phyloP scores from a whole-genome alignment of 305 asterid genomes.

The Rubia peregrina region DNA sequence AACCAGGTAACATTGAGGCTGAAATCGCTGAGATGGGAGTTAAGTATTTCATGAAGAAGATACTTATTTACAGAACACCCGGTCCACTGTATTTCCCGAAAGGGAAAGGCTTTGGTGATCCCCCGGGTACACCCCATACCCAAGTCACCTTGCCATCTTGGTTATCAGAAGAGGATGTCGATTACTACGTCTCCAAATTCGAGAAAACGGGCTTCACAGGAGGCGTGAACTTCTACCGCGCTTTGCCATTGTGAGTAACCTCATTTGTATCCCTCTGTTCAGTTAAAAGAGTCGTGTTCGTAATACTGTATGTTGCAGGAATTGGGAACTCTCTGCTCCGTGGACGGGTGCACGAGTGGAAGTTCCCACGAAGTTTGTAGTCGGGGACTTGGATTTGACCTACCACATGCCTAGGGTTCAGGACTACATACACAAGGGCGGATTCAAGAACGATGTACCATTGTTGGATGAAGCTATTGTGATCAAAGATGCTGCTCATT shows the following conservation, averaged over 20 bases:
- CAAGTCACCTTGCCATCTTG: conserved; percentile 44
- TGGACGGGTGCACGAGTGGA: conserved; percentile 46
- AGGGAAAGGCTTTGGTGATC: conserved; percentile 32
- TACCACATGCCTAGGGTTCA: conserved; percentile 43
- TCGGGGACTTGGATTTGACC: conserved; percentile 59
- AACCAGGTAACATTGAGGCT: conserved; percentile 53
- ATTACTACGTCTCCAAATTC: conserved; percentile 42
- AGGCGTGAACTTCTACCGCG: conserved; percentile 53
- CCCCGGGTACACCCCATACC: conserved; percentile 26
- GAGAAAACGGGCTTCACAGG: conserved; percentile 57
- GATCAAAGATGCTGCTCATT: conserved; percentile 60
- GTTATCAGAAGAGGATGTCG: conserved; percentile 51
- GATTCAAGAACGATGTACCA: conserved; percentile 58
- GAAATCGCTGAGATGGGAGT: conserved; percentile 51
- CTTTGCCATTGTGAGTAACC: conserved; percentile 47
- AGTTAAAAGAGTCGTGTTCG: background rate
- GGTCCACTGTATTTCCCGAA: conserved; percentile 50
- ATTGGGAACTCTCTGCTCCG: conserved; percentile 60
- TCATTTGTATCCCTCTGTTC: background rate
- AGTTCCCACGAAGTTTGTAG: conserved; percentile 56
- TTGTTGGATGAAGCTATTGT: conserved; percentile 50
- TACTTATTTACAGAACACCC: conserved; percentile 42
- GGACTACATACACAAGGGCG: conserved; percentile 57
- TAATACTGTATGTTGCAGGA: conserved; percentile 31
- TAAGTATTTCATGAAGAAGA: conserved; percentile 37